Base-by-base conservation (phyloP, 2,329 filamentous ascomycete species). In the Reticulascus tulasneorum region DNA sequence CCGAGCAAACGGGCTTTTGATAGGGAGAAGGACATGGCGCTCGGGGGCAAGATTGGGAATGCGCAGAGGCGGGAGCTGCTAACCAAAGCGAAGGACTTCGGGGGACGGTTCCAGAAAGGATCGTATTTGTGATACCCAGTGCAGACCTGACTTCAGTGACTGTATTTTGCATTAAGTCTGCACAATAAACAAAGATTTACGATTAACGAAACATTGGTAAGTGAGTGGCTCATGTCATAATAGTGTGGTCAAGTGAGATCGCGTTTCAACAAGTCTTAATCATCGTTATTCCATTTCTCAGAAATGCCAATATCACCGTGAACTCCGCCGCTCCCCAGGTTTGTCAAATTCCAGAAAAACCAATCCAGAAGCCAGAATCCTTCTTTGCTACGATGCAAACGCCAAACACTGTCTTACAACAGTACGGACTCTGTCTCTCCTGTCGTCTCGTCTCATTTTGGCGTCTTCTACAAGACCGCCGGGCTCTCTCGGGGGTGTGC, bases 1-100 rank as follows among this genome's bases (percentile, higher is more conserved):
- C 91, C 93, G 1, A 95, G 88, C 59, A 84, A 85, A 61, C 73
- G 91, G 42, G 84, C 79, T 0, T 97, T 97, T 62, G 88, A 96
- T 63, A 75, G 81, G 45, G 87, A 96, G 59, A 97, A 96, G 66
- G 93, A 97, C 59, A 95, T 97, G 79, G 84, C 79, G 24, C 65
- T 86, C 3, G 82, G 83, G 8, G 77, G 79, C 13, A 79, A 77
- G 51, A 79, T 96, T 35, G 84, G 80, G 18, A 69, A 80, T 47
- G 73, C 81, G 23, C 82, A 95, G 66, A 78, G 83, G 48, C 78
- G 78, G 50, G 85, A 96, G 49, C 67, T 97, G 67, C 59, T 96
- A 41, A 84, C 77, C 47, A 84, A 84, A 55, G 85, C 88, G 5
- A 77, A 81, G 12, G 84, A 89, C 51, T 95, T 96, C 62, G 82